A percentile compares a stretch with the other conserved stretches of the same genome.
phyloP scores from a whole-genome alignment of 2,329 filamentous ascomycete genomes.

The Epichloe sp. region DNA sequence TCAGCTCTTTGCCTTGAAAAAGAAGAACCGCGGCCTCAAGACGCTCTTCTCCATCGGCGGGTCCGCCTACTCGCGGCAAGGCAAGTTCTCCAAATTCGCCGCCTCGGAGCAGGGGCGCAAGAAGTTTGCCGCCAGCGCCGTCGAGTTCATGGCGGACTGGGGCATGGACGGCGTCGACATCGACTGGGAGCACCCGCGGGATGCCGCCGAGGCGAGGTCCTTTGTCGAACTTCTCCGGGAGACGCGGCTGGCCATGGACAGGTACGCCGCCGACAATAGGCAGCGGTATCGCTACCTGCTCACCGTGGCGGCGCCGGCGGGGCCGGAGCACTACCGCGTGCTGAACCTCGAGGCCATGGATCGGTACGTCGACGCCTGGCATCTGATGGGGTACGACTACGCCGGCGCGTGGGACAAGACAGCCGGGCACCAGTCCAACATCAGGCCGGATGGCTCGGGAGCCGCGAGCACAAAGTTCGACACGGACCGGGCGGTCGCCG shows the following conservation, averaged over 20 bases:
- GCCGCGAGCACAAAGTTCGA: slow-evolving; percentile 52
- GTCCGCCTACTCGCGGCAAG: slow-evolving; percentile 52
- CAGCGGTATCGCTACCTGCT: slow-evolving; percentile 35
- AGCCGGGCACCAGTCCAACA: slow-evolving; percentile 57
- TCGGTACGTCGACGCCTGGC: slow-evolving; percentile 43
- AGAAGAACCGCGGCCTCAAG: slow-evolving; percentile 63
- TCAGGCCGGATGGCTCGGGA: slow-evolving; percentile 41
- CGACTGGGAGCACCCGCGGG: slow-evolving; percentile 42
- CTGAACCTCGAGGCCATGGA: slow-evolving; percentile 44
- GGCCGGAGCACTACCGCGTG: slow-evolving; percentile 32
- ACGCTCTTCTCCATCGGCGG: slow-evolving; percentile 71
- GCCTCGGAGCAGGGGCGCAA: slow-evolving; percentile 47
- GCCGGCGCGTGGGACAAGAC: slow-evolving; percentile 52
- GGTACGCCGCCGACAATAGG: slow-evolving; percentile 24
- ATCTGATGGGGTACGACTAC: slow-evolving; percentile 58
- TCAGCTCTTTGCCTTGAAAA: slow-evolving; percentile 65
- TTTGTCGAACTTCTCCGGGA: slow-evolving; percentile 30
- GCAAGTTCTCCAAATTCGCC: slow-evolving; percentile 52
- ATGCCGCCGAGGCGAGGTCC: slow-evolving; percentile 24
- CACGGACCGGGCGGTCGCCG: slow-evolving; percentile 50
- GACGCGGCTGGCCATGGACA: slow-evolving; percentile 30
- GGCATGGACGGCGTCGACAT: slow-evolving; percentile 44
- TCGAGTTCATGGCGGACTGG: slow-evolving; percentile 56
- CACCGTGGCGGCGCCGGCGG: slow-evolving; percentile 37
- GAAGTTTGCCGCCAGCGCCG: slow-evolving; percentile 55